Evolutionary conservation across 1,284 basidiomycete genomes (phyloP).

Genomic region (Lentinula novae-zelandiae): DNA sequence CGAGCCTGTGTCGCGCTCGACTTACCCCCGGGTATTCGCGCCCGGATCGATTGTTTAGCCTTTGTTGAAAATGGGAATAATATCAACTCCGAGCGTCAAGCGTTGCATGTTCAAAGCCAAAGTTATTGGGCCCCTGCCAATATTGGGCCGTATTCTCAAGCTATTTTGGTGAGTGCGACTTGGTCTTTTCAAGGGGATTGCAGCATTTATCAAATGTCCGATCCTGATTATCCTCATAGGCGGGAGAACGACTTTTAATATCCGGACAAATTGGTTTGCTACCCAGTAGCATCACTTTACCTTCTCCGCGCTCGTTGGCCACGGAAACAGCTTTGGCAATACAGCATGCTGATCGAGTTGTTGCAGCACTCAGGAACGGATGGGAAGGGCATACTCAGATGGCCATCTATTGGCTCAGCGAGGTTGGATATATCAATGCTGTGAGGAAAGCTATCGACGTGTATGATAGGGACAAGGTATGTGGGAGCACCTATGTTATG

Average conservation of each 20-base stretch:
- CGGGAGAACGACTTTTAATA: conserved; percentile 72
- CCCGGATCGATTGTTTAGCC: conserved; percentile 79
- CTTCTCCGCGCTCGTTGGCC: conserved; percentile 52
- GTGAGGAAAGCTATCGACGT: conserved; percentile 42
- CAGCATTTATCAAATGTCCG: too few relatives aligned
- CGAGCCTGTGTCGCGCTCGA: conserved; percentile 87
- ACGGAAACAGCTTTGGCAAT: conserved; percentile 71
- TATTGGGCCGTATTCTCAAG: conserved; percentile 98
- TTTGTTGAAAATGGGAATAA: conserved; percentile 34
- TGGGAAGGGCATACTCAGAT: conserved; percentile 63
- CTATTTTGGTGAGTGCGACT: conserved; percentile 61
- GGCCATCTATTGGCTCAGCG: conserved; percentile 62
- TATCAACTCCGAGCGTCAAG: conserved; percentile 45
- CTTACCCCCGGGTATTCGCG: conserved; percentile 52
- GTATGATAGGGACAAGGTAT: conserved; percentile 22
- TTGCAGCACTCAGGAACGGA: conserved; percentile 52
- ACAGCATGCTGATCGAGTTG: conserved; percentile 79
- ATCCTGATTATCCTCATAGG: conserved; percentile 35
- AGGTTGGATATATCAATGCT: conserved; percentile 34
- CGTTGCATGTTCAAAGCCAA: conserved; percentile 90
- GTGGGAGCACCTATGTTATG: not conserved
- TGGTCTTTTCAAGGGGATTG: not conserved
- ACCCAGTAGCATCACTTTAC: conserved; percentile 71
- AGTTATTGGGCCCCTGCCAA: conserved; percentile 99
- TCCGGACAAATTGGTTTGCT: conserved; percentile 95